phyloP scores from a whole-genome alignment of 768 basidiomycete genomes.

The Tylopilus plumbeoviolaceoides region DNA sequence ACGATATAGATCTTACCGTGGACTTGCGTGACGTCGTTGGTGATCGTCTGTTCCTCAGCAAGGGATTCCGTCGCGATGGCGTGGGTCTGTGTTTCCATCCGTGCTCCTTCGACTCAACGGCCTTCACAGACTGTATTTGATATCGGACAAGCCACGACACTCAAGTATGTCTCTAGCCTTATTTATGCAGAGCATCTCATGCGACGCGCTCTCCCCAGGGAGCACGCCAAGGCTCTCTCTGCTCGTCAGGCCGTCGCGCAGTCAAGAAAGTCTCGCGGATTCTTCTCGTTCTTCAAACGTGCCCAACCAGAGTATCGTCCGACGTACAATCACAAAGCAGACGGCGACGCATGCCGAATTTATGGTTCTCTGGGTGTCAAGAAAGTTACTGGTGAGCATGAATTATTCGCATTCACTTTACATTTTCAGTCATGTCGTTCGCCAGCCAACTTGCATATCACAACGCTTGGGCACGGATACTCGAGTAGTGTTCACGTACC shows the following conservation, averaged over 20 bases:
- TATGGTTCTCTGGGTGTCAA: constrained; percentile 81
- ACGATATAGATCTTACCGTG: constrained; percentile 36
- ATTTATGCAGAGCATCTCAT: not conserved
- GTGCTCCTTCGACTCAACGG: not conserved
- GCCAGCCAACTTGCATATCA: constrained; percentile 89
- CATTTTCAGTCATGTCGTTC: not conserved
- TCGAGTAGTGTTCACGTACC: constrained; percentile 82
- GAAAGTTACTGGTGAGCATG: constrained; percentile 72
- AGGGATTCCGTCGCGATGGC: constrained; percentile 80
- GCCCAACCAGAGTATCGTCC: constrained; percentile 53
- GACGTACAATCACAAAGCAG: constrained; percentile 63
- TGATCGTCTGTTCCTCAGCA: constrained; percentile 81
- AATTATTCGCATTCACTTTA: not conserved
- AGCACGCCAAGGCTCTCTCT: constrained; percentile 63
- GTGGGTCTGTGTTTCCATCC: constrained; percentile 37
- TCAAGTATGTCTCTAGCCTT: constrained; percentile 44
- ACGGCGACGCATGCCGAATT: constrained; percentile 80
- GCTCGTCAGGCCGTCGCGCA: constrained; percentile 67
- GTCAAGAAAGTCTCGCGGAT: constrained; percentile 70
- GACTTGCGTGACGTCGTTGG: constrained; percentile 93
- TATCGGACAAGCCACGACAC: constrained; percentile 69
- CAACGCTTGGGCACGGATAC: constrained; percentile 94
- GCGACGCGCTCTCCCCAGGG: constrained; percentile 32
- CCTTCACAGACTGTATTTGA: constrained; percentile 66
- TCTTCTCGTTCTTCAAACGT: constrained; percentile 56